phyloP scores from a whole-genome alignment of 2,329 filamentous ascomycete species.

The Leptographium radiaticola region DNA sequence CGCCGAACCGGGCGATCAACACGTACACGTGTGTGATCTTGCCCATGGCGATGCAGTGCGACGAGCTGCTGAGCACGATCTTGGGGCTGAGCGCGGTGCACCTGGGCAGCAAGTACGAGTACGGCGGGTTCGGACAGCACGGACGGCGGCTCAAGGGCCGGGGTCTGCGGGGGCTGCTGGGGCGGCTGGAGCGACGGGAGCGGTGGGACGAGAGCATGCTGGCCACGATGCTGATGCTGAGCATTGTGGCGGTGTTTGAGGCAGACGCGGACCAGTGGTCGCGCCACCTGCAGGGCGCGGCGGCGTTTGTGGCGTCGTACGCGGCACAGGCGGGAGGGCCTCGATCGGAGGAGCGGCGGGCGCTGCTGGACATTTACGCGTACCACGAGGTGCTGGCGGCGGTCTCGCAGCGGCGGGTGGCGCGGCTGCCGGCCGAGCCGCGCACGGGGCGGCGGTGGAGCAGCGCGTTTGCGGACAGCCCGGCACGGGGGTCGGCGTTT shows the following conservation, averaged over 20 bases:
- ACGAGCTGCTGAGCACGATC: conserved; percentile 36
- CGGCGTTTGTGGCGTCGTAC: not conserved
- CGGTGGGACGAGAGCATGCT: not conserved
- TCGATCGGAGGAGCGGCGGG: not conserved
- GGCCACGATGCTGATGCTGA: not conserved
- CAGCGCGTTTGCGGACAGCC: not conserved
- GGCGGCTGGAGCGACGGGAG: not conserved
- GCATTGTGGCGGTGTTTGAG: not conserved
- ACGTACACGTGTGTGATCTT: conserved; percentile 25
- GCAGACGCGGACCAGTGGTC: not conserved
- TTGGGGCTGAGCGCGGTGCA: conserved; percentile 41
- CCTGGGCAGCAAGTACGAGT: conserved; percentile 15
- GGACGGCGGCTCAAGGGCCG: not conserved
- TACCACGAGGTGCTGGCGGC: not conserved
- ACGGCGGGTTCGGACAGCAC: not conserved
- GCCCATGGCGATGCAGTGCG: conserved; percentile 1
- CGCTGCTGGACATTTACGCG: not conserved
- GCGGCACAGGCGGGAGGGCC: too few relatives aligned
- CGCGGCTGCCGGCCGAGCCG: not conserved
- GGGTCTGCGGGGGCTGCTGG: not conserved
- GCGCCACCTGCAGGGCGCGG: not conserved
- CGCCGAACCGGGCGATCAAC: conserved; percentile 1
- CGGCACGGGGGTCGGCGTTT: not conserved
- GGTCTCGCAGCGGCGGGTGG: not conserved
- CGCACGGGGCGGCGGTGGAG: conserved; percentile 1